Conservation (phyloP, 2,329 filamentous ascomycete species). For the Triangularia setosa region DNA sequence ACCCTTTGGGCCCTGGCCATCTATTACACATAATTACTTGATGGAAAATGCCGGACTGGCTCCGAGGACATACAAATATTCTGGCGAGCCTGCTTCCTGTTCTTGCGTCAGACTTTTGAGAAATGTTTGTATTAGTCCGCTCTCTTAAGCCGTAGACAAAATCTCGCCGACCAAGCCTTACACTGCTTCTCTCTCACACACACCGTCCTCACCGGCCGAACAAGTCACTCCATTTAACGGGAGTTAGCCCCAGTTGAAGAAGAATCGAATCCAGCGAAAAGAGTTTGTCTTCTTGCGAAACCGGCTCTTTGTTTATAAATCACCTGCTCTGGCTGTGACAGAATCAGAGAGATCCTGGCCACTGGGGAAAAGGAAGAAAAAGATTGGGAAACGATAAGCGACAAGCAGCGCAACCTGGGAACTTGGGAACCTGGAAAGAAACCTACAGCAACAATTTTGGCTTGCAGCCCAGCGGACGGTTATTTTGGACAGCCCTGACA, state of each 20-base stretch:
- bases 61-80: constrained; percentile 21
- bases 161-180: not conserved
- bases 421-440: not conserved
- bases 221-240: not conserved
- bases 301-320: too few species aligned
- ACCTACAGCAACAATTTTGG: not conserved
- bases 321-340: too few species aligned
- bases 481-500: not conserved
- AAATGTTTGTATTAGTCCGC: not conserved
- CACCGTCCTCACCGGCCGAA: not conserved
- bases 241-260: not conserved
- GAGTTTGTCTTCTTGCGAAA: too few species aligned
- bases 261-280: not conserved
- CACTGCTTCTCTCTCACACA: not conserved
- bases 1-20: not conserved
- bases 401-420: not conserved
- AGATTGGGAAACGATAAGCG: not conserved
- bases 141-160: not conserved
- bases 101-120: not conserved
- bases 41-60: constrained; percentile 23
- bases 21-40: constrained; percentile 35
- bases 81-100: not conserved
- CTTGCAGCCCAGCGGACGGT: too few species aligned
- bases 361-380: too few species aligned
- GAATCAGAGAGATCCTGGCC: too few species aligned